Percentiles rank a stretch among this genome's conserved stretches.
phyloP scores from a whole-genome alignment of 75 land plant genomes.

The Pseudotsuga menziesii region DNA sequence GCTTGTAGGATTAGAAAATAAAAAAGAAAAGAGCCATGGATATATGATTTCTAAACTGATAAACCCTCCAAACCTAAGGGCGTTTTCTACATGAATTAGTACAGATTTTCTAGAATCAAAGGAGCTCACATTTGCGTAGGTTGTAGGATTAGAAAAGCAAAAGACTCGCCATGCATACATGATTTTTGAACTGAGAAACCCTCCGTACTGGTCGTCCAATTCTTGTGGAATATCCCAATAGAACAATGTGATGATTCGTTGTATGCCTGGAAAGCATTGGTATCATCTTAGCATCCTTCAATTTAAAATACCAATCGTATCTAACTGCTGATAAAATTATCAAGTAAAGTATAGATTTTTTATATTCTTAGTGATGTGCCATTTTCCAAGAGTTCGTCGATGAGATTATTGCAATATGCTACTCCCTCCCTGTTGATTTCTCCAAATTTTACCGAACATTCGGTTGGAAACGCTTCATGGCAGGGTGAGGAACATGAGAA shows the following conservation, averaged over 20 bases:
- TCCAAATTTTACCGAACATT: conserved; percentile 6
- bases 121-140: too few relatives aligned
- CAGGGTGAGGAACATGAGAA: background rate
- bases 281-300: background rate
- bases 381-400: conserved; percentile 19
- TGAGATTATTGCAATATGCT: conserved; percentile 32
- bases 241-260: conserved; percentile 28
- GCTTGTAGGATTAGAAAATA: too few relatives aligned
- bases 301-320: background rate
- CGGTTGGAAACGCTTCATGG: background rate
- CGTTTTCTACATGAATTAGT: too few relatives aligned
- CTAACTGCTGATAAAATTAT: background rate
- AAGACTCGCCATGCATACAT: conserved; percentile 21
- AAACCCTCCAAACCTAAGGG: too few relatives aligned
- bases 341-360: background rate
- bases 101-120: too few relatives aligned
- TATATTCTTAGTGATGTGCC: conserved; percentile 3
- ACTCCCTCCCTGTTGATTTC: conserved; percentile 25
- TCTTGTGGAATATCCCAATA: conserved; percentile 30
- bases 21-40: too few relatives aligned
- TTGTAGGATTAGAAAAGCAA: too few relatives aligned
- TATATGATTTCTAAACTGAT: too few relatives aligned
- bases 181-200: conserved; percentile 36
- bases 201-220: conserved; percentile 18
- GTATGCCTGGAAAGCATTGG: conserved; percentile 14